A percentile compares a stretch with the other conserved stretches of the same genome.
These are phyloP conservation scores for Friedmanniomyces endolithicus DNA, from an alignment of 495 filamentous ascomycete species.

Conservation along the genomic window DNA sequence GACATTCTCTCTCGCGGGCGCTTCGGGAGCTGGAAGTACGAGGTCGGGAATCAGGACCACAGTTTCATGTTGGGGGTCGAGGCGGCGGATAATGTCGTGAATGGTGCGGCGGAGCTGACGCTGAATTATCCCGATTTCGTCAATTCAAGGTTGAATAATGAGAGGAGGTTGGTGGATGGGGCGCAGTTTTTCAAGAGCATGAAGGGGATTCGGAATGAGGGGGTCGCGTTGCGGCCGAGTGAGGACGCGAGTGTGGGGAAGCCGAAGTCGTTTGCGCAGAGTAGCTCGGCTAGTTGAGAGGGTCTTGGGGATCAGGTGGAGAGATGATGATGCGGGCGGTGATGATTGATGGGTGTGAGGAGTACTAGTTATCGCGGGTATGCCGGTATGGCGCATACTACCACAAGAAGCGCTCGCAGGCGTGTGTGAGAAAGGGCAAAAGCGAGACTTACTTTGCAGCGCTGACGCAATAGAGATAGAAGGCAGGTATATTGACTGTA, in stretches of 20 bases:
- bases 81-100: conserved; percentile 89
- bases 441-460: too few relatives aligned
- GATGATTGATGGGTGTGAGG: neutral
- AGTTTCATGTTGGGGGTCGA: conserved; percentile 98
- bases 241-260: neutral
- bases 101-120: conserved; percentile 87
- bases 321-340: neutral
- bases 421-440: neutral
- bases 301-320: neutral
- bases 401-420: too few relatives aligned
- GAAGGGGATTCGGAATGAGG: conserved; percentile 25
- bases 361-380: neutral
- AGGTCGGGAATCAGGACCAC: conserved; percentile 92
- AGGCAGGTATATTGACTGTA: neutral
- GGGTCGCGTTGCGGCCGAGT: conserved; percentile 14
- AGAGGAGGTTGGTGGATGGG: conserved; percentile 75
- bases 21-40: conserved; percentile 97
- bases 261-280: neutral
- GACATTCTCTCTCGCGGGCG: conserved; percentile 93
- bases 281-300: neutral
- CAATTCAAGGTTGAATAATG: conserved; percentile 76
- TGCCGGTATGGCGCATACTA: neutral
- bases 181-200: conserved; percentile 50
- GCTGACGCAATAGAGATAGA: neutral
- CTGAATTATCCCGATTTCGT: conserved; percentile 99